A percentile compares a stretch with the other conserved stretches of the same genome.
Evolutionary conservation across 192 early-diverging fungal genomes (phyloP).

Genomic region (Backusella macrospora): DNA sequence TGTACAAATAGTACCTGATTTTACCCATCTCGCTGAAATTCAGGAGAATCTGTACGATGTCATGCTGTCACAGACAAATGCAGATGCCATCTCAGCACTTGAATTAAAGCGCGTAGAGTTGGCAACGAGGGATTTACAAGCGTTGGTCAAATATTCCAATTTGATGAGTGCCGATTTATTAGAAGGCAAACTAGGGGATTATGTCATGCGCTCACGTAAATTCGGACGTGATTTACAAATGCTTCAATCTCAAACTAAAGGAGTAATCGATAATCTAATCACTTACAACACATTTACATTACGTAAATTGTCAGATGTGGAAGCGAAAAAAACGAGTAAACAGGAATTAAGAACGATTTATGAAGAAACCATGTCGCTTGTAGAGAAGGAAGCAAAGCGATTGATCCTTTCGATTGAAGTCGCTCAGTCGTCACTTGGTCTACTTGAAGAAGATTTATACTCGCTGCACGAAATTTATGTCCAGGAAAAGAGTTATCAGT

Average conservation of each 20-base stretch:
- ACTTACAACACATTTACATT: conserved; percentile 52
- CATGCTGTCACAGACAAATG: conserved; percentile 40
- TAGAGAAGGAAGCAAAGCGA: conserved; percentile 37
- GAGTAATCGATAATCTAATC: conserved; percentile 54
- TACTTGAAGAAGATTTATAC: conserved; percentile 43
- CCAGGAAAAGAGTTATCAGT: conserved; percentile 46
- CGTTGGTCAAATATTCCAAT: conserved; percentile 50
- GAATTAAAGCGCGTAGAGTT: conserved; percentile 53
- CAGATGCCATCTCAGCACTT: conserved; percentile 39
- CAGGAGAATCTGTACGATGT: conserved; percentile 49
- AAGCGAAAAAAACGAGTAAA: conserved; percentile 36
- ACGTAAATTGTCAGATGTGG: conserved; percentile 36
- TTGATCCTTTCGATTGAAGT: conserved; percentile 37
- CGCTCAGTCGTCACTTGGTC: conserved; percentile 36
- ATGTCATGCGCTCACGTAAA: conserved; percentile 40
- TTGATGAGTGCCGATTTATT: conserved; percentile 37
- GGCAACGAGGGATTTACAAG: conserved; percentile 52
- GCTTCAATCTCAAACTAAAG: conserved; percentile 50
- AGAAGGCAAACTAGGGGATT: conserved; percentile 42
- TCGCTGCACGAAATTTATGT: conserved; percentile 49
- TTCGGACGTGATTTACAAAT: conserved; percentile 51
- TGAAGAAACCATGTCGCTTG: conserved; percentile 38
- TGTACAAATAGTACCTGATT: conserved; percentile 46
- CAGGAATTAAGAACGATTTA: conserved; percentile 35
- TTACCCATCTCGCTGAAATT: conserved; percentile 50